phyloP scores from a whole-genome alignment of 1,284 basidiomycete species.

The Sporisorium reilianum region DNA sequence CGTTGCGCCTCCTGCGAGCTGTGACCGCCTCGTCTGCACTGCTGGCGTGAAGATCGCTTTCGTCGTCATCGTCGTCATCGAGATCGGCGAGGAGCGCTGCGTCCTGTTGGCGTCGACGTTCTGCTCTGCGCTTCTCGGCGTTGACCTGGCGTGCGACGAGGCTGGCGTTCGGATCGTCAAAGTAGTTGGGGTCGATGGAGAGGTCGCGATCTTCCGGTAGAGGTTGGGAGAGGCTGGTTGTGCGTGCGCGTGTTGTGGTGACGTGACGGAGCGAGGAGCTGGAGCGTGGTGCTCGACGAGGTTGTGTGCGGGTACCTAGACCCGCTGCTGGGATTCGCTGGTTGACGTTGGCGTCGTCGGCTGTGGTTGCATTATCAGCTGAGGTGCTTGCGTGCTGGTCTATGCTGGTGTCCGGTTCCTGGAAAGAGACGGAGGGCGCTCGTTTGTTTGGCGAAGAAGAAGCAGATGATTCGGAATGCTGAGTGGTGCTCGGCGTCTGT shows the following conservation, averaged over 20 bases:
- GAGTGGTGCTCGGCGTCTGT: not conserved
- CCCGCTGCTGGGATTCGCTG: slow-evolving; percentile 55
- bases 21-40: slow-evolving; percentile 22
- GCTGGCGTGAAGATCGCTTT: slow-evolving; percentile 12
- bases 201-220: slow-evolving; percentile 52
- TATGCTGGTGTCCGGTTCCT: slow-evolving; percentile 16
- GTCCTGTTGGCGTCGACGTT: slow-evolving; percentile 32
- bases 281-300: slow-evolving; percentile 54
- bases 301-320: slow-evolving; percentile 54
- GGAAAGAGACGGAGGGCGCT: slow-evolving; percentile 23
- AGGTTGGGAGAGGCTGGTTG: slow-evolving; percentile 44
- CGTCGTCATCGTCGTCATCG: slow-evolving; percentile 35
- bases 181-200: slow-evolving; percentile 21
- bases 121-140: slow-evolving; percentile 40
- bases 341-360: not conserved
- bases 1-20: slow-evolving; percentile 16
- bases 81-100: slow-evolving; percentile 36
- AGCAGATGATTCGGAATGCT: not conserved
- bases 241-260: slow-evolving; percentile 34
- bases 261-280: slow-evolving; percentile 59
- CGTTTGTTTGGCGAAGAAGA: slow-evolving; percentile 19
- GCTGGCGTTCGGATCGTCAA: slow-evolving; percentile 34
- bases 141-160: slow-evolving; percentile 49
- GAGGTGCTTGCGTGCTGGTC: not conserved
- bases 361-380: not conserved